Conservation (phyloP, 2,329 filamentous ascomycete species). For the Zasmidium citrigriseum region DNA sequence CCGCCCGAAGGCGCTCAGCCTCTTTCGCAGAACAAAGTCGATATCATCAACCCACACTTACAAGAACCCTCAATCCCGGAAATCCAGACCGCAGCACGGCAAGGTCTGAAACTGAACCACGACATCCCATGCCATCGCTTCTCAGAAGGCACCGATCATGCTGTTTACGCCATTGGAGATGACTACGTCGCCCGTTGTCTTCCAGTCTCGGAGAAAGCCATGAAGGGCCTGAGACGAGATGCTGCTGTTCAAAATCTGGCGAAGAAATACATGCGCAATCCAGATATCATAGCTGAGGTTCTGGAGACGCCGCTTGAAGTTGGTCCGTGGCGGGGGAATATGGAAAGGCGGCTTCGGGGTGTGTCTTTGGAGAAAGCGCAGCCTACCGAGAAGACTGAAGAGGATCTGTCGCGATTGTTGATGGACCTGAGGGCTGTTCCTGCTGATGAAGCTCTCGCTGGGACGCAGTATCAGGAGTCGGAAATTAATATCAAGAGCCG, state of each 20-base stretch:
- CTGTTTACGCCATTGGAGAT: slow-evolving; percentile 1
- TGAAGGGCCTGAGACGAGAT: background rate
- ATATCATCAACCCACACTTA: background rate
- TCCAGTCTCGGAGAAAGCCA: background rate
- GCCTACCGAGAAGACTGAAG: background rate
- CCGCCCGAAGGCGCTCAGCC: too few species aligned
- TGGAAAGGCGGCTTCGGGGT: background rate
- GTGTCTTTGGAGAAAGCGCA: background rate
- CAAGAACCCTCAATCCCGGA: background rate
- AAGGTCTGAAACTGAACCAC: background rate
- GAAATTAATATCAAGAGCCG: slow-evolving; percentile 1
- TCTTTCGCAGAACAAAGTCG: too few species aligned
- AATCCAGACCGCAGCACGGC: background rate
- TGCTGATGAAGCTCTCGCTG: background rate
- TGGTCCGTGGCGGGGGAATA: background rate
- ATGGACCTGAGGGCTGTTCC: background rate
- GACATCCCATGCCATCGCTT: slow-evolving; percentile 1
- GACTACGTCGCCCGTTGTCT: background rate
- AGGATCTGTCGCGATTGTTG: background rate
- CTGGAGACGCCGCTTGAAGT: background rate
- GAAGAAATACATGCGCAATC: background rate
- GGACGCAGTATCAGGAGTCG: background rate
- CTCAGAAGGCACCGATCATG: slow-evolving; percentile 4
- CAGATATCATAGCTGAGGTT: background rate
- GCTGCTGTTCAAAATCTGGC: background rate